Percentiles rank a stretch among this genome's conserved stretches.
phyloP scores from a whole-genome alignment of 2,329 filamentous ascomycete species.

The Penicillium frequentans region DNA sequence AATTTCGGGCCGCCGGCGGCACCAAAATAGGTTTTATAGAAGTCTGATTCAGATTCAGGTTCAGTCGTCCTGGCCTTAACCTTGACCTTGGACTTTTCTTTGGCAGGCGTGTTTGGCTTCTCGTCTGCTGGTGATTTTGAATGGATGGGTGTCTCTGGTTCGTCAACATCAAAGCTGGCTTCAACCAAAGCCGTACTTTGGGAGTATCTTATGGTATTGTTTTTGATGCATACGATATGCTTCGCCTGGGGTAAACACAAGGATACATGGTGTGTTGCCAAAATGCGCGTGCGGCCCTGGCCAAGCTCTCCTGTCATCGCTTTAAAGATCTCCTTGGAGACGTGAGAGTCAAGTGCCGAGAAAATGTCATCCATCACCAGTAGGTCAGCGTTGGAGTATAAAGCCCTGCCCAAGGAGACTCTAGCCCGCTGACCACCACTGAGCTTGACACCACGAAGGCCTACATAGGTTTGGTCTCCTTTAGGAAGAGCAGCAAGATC shows the following conservation, averaged over 20 bases:
- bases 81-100: not conserved
- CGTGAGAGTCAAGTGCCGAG: not conserved
- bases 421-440: not conserved
- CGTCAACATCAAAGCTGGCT: too few species aligned
- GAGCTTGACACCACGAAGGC: not conserved
- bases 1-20: not conserved
- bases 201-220: not conserved
- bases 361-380: not conserved
- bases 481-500: conserved; percentile 46
- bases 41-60: not conserved
- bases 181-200: not conserved
- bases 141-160: too few species aligned
- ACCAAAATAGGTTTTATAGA: not conserved
- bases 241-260: not conserved
- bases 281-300: not conserved
- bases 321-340: not conserved
- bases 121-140: not conserved
- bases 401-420: not conserved
- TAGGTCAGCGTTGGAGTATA: not conserved
- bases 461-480: not conserved
- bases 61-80: too few species aligned
- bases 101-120: not conserved
- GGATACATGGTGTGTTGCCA: not conserved
- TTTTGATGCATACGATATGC: not conserved
- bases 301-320: not conserved